Base-by-base conservation (phyloP, 2,329 filamentous ascomycete genomes). In the Beauveria bassiana region DNA sequence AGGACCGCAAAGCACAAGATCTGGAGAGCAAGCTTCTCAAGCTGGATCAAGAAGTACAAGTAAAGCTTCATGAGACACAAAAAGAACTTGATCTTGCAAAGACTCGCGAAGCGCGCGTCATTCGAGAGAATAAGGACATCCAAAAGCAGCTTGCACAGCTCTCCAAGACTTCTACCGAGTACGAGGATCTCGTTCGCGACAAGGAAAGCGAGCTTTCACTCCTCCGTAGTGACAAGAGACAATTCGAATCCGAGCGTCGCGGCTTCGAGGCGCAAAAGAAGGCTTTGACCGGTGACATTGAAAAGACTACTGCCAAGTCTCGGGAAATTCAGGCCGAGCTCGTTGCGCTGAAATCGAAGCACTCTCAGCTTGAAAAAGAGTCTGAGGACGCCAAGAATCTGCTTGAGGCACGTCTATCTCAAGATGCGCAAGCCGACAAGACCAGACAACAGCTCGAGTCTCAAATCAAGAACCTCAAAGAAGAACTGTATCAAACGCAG, bases 171-270 rank as follows among this genome's bases (percentile, higher is more conserved):
- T 96, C 93, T 0, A 96, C 92, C 0, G 91, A 93, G 70, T 98
- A 96, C 66, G 95, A 99, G 74, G 93, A 98, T 68, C 83, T 98
- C 49, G 89, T 99, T 26, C 85, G 92, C 26, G 88, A 90, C 63
- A 99, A 98, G 72, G 95, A 99, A 71, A 96, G 93, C 72, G 96
- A 99, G 70, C 79, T 99, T 22, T 83, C 88, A 0, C 82, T 98
- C 51, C 81, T 98, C 40, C 91, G 92, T 67, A 86, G 86, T 12
- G 95, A 99, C 71, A 85, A 93, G 65, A 90, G 89, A 71, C 91
- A 88, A 65, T 88, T 89, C 66, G 90, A 96, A 71, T 85, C 87
- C 57, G 93, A 97, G 68, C 89, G 88, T 34, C 86, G 86, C 64
- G 81, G 81, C 16, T 86, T 96, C 42, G 91, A 96, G 65, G 83